Evolutionary conservation across 345 rosid genomes (phyloP).

Genomic region (Odontarrhena argentea): DNA sequence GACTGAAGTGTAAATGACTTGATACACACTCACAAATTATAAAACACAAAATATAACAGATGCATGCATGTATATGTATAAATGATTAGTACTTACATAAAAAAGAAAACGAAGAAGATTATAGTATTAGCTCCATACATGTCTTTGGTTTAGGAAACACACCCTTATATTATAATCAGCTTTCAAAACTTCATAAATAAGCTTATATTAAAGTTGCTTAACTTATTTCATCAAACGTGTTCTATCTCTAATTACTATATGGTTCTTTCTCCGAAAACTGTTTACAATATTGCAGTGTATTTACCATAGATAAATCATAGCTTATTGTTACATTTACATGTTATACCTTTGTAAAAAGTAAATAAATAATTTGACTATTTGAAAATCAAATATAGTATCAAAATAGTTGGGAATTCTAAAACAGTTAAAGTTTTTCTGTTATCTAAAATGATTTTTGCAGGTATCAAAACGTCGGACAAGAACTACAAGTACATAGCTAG

Average conservation of each 20-base stretch:
- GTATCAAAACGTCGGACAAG: neutral
- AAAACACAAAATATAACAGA: neutral
- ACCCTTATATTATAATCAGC: neutral
- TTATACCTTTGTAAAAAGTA: too few relatives aligned
- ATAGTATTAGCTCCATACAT: slow-evolving; percentile 23
- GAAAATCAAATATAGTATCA: neutral
- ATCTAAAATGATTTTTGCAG: neutral
- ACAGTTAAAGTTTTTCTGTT: too few relatives aligned
- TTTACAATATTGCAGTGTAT: too few relatives aligned
- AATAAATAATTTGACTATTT: too few relatives aligned
- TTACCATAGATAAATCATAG: too few relatives aligned
- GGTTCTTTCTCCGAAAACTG: too few relatives aligned
- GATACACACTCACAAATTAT: slow-evolving; percentile 25
- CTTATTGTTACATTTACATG: too few relatives aligned
- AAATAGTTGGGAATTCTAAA: neutral
- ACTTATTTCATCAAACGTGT: too few relatives aligned
- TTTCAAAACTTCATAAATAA: slow-evolving; percentile 1
- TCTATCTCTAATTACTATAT: too few relatives aligned
- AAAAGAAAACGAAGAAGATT: too few relatives aligned
- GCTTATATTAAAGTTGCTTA: too few relatives aligned
- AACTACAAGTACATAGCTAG: neutral
- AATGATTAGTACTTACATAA: neutral
- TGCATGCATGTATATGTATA: slow-evolving; percentile 9
- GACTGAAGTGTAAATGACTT: slow-evolving; percentile 26
- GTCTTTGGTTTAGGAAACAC: slow-evolving; percentile 37